A percentile compares a stretch with the other conserved stretches of the same genome.
These are phyloP conservation scores for Tolypocladium amazonense DNA, from an alignment of 2,329 filamentous ascomycete species.

Conservation along the genomic window DNA sequence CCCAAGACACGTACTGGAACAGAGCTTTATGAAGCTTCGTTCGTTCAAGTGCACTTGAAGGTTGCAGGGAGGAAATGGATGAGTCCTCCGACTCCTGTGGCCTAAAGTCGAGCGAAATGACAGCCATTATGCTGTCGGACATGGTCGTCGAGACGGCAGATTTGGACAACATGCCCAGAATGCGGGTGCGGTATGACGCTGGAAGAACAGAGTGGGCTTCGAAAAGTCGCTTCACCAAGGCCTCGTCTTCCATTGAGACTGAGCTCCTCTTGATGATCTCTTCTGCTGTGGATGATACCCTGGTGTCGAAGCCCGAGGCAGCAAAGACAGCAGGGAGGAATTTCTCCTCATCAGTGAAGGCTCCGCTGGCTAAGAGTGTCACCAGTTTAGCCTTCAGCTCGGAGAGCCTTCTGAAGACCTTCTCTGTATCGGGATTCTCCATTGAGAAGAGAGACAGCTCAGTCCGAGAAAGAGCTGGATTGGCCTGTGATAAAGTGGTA, in stretches of 20 bases:
- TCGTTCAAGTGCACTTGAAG: conserved; percentile 56
- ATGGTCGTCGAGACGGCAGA: conserved; percentile 65
- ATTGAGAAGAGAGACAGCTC: conserved; percentile 20
- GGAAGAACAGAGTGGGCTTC: conserved; percentile 62
- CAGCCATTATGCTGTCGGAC: conserved; percentile 53
- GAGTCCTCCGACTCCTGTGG: conserved; percentile 10
- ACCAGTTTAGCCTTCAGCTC: conserved; percentile 47
- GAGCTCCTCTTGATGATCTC: conserved; percentile 76
- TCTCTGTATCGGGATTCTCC: conserved; percentile 51
- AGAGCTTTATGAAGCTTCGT: conserved; percentile 72
- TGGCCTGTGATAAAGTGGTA: conserved; percentile 18
- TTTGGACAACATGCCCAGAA: conserved; percentile 65
- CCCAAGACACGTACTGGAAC: conserved; percentile 80
- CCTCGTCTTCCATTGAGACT: conserved; percentile 60
- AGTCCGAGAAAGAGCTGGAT: conserved; percentile 19
- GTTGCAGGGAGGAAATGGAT: conserved; percentile 10
- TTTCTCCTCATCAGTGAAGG: conserved; percentile 74
- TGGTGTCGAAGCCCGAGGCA: conserved; percentile 70
- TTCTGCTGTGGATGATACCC: conserved; percentile 75
- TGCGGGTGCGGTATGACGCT: conserved; percentile 65
- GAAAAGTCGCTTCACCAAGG: conserved; percentile 57
- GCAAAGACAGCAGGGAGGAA: conserved; percentile 79
- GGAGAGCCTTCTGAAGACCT: conserved; percentile 27
- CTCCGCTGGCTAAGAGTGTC: conserved; percentile 69
- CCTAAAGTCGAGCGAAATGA: conserved; percentile 58